Conservation (phyloP, 768 basidiomycete genomes). For the Boletus vermiculosoides region DNA sequence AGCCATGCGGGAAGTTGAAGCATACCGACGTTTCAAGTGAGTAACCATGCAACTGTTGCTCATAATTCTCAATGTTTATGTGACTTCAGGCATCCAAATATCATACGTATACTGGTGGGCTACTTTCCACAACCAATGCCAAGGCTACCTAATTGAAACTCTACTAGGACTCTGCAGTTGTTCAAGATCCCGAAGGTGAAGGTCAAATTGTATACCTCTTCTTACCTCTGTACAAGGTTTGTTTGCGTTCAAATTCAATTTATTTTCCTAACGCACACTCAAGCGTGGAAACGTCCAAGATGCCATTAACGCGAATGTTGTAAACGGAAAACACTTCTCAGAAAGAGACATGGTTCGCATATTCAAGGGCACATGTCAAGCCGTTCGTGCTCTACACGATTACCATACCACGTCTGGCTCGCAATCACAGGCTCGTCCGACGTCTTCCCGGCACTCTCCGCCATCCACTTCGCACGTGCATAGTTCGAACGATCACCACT, state of each 20-base stretch:
- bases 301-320: slow-evolving; percentile 81
- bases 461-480: slow-evolving; percentile 25
- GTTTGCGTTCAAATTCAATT: slow-evolving; percentile 7
- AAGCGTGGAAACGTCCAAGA: slow-evolving; percentile 95
- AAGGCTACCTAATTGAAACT: neutral
- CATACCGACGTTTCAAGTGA: slow-evolving; percentile 91
- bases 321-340: slow-evolving; percentile 78
- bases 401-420: slow-evolving; percentile 54
- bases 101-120: slow-evolving; percentile 85
- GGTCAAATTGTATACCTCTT: slow-evolving; percentile 97
- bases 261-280: slow-evolving; percentile 3
- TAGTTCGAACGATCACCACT: slow-evolving; percentile 30
- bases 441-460: slow-evolving; percentile 10
- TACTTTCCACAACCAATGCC: slow-evolving; percentile 1
- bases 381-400: slow-evolving; percentile 91
- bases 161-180: slow-evolving; percentile 83
- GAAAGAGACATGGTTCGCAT: slow-evolving; percentile 86
- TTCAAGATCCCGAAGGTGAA: slow-evolving; percentile 90
- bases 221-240: slow-evolving; percentile 86
- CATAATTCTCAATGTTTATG: neutral
- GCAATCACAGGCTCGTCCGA: slow-evolving; percentile 23
- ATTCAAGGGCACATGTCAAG: slow-evolving; percentile 93
- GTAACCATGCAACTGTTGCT: slow-evolving; percentile 25
- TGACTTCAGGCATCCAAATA: slow-evolving; percentile 79
- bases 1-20: slow-evolving; percentile 87